Conservation (phyloP, 352 stramenopile species). For the Pythium insidiosum region DNA sequence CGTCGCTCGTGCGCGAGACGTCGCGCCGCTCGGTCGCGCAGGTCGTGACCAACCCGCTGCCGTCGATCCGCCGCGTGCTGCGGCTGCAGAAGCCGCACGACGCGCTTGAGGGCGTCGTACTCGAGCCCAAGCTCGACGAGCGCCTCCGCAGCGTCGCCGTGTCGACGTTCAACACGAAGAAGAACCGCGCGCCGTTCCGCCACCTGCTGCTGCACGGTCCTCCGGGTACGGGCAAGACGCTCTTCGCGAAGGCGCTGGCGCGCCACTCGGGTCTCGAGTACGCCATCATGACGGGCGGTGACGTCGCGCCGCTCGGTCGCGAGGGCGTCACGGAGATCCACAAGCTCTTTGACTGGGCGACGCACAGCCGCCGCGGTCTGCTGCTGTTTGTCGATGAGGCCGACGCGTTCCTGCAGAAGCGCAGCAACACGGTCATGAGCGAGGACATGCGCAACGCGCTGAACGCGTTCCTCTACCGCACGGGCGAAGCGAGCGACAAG, state of each 20-base stretch:
- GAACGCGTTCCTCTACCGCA: constrained; percentile 99
- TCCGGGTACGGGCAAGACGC: constrained; percentile 98
- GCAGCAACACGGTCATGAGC: constrained; percentile 89
- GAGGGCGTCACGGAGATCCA: constrained; percentile 99
- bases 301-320: constrained; percentile 95
- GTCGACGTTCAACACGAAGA: constrained; percentile 98
- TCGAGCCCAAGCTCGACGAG: constrained; percentile 91
- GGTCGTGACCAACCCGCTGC: constrained; percentile 79
- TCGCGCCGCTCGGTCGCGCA: constrained; percentile 80
- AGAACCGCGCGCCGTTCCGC: constrained; percentile 96
- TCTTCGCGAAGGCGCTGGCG: constrained; percentile 97
- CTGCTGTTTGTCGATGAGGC: constrained; percentile 99
- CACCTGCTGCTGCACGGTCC: constrained; percentile 97
- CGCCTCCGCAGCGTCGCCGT: constrained; percentile 93
- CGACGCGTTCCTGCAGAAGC: constrained; percentile 98
- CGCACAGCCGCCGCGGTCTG: constrained; percentile 91
- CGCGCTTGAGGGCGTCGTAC: constrained; percentile 93
- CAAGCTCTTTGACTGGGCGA: constrained; percentile 99
- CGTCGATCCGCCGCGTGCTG: constrained; percentile 80
- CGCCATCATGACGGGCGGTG: constrained; percentile 97
- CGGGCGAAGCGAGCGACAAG: constrained; percentile 95
- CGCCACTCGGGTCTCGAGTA: constrained; percentile 97
- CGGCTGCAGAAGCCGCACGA: constrained; percentile 87
- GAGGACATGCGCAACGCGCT: constrained; percentile 99
- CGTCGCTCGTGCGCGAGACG: constrained; percentile 96